A percentile compares a stretch with the other conserved stretches of the same genome.
phyloP scores from a whole-genome alignment of 2,329 filamentous ascomycete genomes.

The Chaetothyriales sp. region DNA sequence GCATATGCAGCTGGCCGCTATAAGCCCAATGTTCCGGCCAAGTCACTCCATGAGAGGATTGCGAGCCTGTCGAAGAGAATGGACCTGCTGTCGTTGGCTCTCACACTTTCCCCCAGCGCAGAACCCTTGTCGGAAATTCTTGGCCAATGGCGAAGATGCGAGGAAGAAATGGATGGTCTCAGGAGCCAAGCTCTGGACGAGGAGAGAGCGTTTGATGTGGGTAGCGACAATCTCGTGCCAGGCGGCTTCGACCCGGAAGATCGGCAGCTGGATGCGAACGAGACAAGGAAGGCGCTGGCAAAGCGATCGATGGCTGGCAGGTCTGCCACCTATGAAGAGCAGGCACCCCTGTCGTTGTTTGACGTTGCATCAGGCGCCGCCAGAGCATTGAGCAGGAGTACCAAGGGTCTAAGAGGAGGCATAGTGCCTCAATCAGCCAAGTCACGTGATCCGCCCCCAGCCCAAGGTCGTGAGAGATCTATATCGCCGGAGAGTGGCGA shows the following conservation, averaged over 20 bases:
- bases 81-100: conserved; percentile 49
- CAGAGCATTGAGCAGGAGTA: conserved; percentile 32
- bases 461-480: neutral
- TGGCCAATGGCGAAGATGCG: conserved; percentile 48
- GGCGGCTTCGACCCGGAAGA: conserved; percentile 33
- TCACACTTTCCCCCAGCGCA: conserved; percentile 44
- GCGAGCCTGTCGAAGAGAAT: conserved; percentile 48
- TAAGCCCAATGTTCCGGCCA: conserved; percentile 24
- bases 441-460: too few relatives aligned
- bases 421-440: conserved; percentile 2
- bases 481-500: conserved; percentile 4
- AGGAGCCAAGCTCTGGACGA: conserved; percentile 42
- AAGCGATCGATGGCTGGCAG: conserved; percentile 21
- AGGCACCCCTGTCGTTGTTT: conserved; percentile 39
- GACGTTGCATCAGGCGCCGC: conserved; percentile 39
- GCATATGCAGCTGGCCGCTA: conserved; percentile 49
- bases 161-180: conserved; percentile 44
- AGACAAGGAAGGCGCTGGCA: conserved; percentile 29
- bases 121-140: conserved; percentile 47
- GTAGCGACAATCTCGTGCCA: conserved; percentile 34
- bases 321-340: conserved; percentile 20
- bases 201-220: conserved; percentile 45
- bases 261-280: conserved; percentile 31
- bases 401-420: conserved; percentile 20
- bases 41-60: conserved; percentile 31